Percentiles rank a stretch among this genome's conserved stretches.
phyloP scores from a whole-genome alignment of 208 protist species.

The Leishmania gerbilli region DNA sequence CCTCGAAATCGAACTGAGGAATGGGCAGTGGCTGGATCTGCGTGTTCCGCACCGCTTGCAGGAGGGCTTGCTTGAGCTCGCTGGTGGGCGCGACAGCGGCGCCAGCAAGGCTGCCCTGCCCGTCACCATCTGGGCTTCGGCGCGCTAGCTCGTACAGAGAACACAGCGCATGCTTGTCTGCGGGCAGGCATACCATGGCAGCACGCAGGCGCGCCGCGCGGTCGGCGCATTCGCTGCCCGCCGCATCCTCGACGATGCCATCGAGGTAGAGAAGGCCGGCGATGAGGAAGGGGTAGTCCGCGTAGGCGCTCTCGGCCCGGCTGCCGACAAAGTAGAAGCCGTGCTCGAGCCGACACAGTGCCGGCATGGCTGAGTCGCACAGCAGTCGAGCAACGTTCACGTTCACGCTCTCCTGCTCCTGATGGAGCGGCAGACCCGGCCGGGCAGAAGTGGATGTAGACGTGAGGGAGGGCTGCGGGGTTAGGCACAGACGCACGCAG shows the following conservation, averaged over 20 bases:
- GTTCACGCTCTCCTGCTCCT: slow-evolving; percentile 20
- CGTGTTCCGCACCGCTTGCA: slow-evolving; percentile 23
- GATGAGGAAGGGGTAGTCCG: slow-evolving; percentile 36
- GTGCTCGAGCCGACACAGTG: slow-evolving; percentile 37
- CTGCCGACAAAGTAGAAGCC: slow-evolving; percentile 51
- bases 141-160: slow-evolving; percentile 16
- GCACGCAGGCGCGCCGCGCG: slow-evolving; percentile 23
- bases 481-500: slow-evolving; percentile 24
- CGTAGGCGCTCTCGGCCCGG: slow-evolving; percentile 33
- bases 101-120: background rate
- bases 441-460: background rate
- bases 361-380: slow-evolving; percentile 15
- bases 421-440: background rate
- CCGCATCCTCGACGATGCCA: slow-evolving; percentile 1
- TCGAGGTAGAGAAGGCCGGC: slow-evolving; percentile 39
- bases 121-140: background rate
- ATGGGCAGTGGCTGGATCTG: slow-evolving; percentile 28
- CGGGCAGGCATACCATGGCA: slow-evolving; percentile 34
- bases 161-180: slow-evolving; percentile 17
- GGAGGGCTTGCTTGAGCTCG: slow-evolving; percentile 18
- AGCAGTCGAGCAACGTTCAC: slow-evolving; percentile 31
- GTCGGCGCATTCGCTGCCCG: background rate
- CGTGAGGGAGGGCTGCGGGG: slow-evolving; percentile 3
- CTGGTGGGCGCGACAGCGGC: slow-evolving; percentile 1
- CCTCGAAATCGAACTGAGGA: slow-evolving; percentile 32